Evolutionary conservation across 495 filamentous ascomycete genomes (phyloP).

Genomic region (Penicillium paradoxum): DNA sequence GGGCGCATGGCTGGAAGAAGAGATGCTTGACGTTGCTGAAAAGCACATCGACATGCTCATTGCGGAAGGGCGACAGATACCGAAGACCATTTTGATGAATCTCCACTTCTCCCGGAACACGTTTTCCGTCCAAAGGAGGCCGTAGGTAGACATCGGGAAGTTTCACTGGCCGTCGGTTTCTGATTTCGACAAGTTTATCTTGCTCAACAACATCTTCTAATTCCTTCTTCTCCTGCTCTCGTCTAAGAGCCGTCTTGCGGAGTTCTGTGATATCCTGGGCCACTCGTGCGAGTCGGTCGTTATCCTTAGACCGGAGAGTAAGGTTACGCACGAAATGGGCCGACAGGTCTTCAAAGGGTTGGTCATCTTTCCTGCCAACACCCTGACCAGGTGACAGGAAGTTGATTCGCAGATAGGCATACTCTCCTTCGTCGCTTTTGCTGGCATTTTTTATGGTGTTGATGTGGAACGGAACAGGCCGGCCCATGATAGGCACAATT

Average conservation of each 20-base stretch:
- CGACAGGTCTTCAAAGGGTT: slow-evolving; percentile 93
- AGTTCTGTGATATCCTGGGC: slow-evolving; percentile 87
- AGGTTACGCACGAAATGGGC: slow-evolving; percentile 95
- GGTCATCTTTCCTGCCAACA: slow-evolving; percentile 95
- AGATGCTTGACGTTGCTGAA: slow-evolving; percentile 99
- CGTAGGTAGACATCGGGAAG: slow-evolving; percentile 91
- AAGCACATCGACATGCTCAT: slow-evolving; percentile 83
- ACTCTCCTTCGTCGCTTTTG: slow-evolving; percentile 92
- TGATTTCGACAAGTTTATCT: slow-evolving; percentile 88
- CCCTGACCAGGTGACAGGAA: slow-evolving; percentile 96
- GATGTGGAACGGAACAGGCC: slow-evolving; percentile 97
- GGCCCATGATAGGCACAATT: slow-evolving; percentile 92
- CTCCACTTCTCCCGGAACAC: slow-evolving; percentile 89
- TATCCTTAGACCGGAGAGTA: slow-evolving; percentile 87
- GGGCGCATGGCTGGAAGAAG: slow-evolving; percentile 96
- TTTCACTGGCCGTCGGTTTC: slow-evolving; percentile 81
- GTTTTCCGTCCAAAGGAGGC: slow-evolving; percentile 91
- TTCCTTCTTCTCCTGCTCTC: slow-evolving; percentile 98
- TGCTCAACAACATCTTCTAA: slow-evolving; percentile 99
- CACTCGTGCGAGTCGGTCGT: slow-evolving; percentile 80
- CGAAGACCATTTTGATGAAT: slow-evolving; percentile 99
- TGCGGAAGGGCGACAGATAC: slow-evolving; percentile 82
- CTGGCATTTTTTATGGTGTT: slow-evolving; percentile 98
- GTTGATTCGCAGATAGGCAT: slow-evolving; percentile 91
- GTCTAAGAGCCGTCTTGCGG: slow-evolving; percentile 81